A percentile compares a stretch with the other conserved stretches of the same genome.
These are phyloP conservation scores for Gnomoniopsis sp. DNA, from an alignment of 2,329 filamentous ascomycete genomes.

Conservation along the genomic window DNA sequence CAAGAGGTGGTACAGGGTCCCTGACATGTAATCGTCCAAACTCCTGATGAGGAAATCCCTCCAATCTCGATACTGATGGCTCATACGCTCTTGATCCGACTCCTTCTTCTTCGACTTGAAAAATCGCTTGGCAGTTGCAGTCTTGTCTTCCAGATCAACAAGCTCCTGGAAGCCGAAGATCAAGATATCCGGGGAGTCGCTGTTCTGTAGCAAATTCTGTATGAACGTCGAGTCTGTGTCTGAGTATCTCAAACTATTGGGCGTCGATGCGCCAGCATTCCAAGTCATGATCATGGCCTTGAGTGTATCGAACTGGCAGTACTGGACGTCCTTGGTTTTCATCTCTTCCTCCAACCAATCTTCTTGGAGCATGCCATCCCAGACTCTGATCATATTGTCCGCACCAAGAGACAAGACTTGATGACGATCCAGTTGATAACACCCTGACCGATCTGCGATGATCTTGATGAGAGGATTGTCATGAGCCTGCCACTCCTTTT, in stretches of 20 bases:
- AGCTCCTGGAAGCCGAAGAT: conserved; percentile 97
- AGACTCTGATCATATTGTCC: conserved; percentile 78
- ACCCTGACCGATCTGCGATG: conserved; percentile 72
- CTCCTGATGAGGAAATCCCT: conserved; percentile 80
- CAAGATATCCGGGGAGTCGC: conserved; percentile 79
- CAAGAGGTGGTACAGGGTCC: conserved; percentile 77
- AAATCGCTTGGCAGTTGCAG: conserved; percentile 91
- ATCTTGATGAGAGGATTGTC: conserved; percentile 77
- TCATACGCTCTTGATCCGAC: conserved; percentile 86
- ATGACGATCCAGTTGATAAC: conserved; percentile 78
- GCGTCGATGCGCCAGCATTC: conserved; percentile 97
- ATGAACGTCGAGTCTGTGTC: conserved; percentile 74
- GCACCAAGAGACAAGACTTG: conserved; percentile 85
- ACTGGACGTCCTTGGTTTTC: conserved; percentile 78
- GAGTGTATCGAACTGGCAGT: conserved; percentile 81
- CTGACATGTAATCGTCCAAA: conserved; percentile 78
- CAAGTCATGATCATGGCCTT: conserved; percentile 83
- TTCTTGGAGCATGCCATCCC: conserved; percentile 90
- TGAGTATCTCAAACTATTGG: conserved; percentile 70
- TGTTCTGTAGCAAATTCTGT: conserved; percentile 71
- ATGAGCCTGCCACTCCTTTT: conserved; percentile 95
- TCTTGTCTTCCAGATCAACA: conserved; percentile 97
- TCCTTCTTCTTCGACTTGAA: conserved; percentile 89
- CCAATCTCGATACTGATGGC: conserved; percentile 96
- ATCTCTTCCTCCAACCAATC: conserved; percentile 93